A percentile compares a stretch with the other conserved stretches of the same genome.
phyloP scores from a whole-genome alignment of 1,284 basidiomycete genomes.

The Polyporus tsugae region DNA sequence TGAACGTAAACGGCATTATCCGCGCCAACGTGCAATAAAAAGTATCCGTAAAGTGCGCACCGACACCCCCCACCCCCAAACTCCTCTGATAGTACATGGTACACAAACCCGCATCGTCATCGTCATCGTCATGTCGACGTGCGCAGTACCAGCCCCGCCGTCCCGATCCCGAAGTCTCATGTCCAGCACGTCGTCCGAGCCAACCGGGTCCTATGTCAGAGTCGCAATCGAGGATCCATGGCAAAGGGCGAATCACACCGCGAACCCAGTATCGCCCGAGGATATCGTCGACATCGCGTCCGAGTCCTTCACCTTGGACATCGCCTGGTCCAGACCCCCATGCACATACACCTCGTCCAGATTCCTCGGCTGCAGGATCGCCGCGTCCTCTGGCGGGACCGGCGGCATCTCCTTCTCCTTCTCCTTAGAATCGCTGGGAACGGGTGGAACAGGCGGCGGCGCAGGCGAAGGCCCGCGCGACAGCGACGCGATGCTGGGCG shows the following conservation, averaged over 20 bases:
- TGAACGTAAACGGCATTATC: conserved; percentile 14
- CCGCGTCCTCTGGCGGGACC: conserved; percentile 17
- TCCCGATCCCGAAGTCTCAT: not conserved
- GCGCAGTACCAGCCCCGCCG: conserved; percentile 1
- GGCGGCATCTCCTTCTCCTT: not conserved
- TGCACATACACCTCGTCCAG: conserved; percentile 31
- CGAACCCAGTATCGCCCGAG: no score
- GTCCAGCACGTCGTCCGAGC: not conserved
- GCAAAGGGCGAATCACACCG: conserved; percentile 29
- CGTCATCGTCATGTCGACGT: not conserved
- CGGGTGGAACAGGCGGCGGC: conserved; percentile 29
- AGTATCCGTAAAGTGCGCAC: not conserved
- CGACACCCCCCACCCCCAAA: not conserved
- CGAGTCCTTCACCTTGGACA: conserved; percentile 30
- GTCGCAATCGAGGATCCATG: no score
- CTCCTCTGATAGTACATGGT: not conserved
- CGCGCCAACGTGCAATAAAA: conserved; percentile 1
- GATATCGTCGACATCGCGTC: conserved; percentile 5
- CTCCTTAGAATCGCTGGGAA: conserved; percentile 13
- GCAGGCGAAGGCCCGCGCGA: conserved; percentile 27
- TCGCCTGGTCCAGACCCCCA: conserved; percentile 24
- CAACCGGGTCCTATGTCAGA: no score
- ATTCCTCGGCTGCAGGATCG: conserved; percentile 22
- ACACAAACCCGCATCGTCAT: not conserved
- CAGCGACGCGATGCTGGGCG: conserved; percentile 24